A percentile compares a stretch with the other conserved stretches of the same genome.
phyloP scores from a whole-genome alignment of 2,329 filamentous ascomycete genomes.

The Colletotrichum melonis region DNA sequence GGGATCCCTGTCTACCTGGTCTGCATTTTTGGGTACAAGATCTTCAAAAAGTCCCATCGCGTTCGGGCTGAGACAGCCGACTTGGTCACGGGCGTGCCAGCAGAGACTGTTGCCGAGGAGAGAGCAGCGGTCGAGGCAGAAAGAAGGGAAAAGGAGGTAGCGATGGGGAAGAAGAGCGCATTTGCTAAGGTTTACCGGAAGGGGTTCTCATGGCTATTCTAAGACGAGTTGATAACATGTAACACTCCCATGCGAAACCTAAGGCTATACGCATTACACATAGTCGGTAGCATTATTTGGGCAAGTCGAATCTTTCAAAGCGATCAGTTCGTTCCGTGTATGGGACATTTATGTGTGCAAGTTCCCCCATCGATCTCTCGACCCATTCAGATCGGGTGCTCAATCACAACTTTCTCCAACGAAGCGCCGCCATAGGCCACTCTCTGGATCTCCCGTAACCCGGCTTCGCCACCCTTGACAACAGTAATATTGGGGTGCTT shows the following conservation, averaged over 20 bases:
- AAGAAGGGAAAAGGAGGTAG: slow-evolving; percentile 6
- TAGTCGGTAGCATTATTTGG: too few relatives aligned
- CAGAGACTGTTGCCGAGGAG: slow-evolving; percentile 2
- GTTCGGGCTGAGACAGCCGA: background rate
- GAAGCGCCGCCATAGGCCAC: slow-evolving; percentile 6
- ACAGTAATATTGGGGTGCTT: slow-evolving; percentile 11
- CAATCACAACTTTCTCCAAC: slow-evolving; percentile 12
- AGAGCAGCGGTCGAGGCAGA: background rate
- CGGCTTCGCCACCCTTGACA: slow-evolving; percentile 5
- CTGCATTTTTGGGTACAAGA: slow-evolving; percentile 16
- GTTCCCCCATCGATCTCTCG: too few relatives aligned
- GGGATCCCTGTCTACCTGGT: slow-evolving; percentile 20
- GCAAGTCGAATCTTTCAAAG: too few relatives aligned
- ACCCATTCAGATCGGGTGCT: slow-evolving; percentile 1
- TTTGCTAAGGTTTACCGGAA: slow-evolving; percentile 10
- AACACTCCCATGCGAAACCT: background rate
- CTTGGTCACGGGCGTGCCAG: slow-evolving; percentile 10
- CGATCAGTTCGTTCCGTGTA: too few relatives aligned
- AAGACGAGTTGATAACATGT: too few relatives aligned
- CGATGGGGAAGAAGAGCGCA: background rate
- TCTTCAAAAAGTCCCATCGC: background rate
- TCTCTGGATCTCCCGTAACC: background rate
- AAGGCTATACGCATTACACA: too few relatives aligned
- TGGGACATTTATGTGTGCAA: too few relatives aligned
- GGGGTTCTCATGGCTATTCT: slow-evolving; percentile 11